These are phyloP conservation scores for Agapanthus africanus DNA, from an alignment of 106 monocot genomes.

Conservation along the genomic window DNA sequence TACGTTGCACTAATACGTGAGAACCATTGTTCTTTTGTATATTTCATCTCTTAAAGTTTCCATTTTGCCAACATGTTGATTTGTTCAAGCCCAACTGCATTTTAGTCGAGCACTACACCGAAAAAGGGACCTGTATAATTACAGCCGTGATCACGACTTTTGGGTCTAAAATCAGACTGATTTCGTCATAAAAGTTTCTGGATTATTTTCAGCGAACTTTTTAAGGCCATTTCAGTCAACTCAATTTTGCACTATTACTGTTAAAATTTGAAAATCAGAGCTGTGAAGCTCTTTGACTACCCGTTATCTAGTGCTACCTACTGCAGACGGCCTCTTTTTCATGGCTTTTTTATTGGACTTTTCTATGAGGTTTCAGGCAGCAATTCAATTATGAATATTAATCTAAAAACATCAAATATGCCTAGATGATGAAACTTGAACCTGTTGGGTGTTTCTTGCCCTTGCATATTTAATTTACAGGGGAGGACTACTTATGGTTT, in stretches of 20 bases:
- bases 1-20: neutral
- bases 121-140: neutral
- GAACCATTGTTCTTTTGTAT: neutral
- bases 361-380: too few relatives aligned
- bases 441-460: too few relatives aligned
- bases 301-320: neutral
- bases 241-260: neutral
- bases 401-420: neutral
- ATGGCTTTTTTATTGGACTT: too few relatives aligned
- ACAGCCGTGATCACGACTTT: neutral
- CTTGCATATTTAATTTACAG: neutral
- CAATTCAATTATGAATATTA: too few relatives aligned
- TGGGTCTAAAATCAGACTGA: neutral
- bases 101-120: neutral
- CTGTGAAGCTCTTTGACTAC: neutral
- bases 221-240: constrained; percentile 1
- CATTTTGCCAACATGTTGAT: neutral
- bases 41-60: neutral
- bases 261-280: neutral
- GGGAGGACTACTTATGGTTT: neutral
- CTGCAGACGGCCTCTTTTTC: neutral
- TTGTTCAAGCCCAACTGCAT: neutral
- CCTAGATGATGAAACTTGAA: neutral
- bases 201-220: neutral
- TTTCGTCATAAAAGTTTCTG: neutral